Percentiles rank a stretch among this genome's conserved stretches.
Conservation (phyloP, 805 yeast genomes). For the Lipomyces orientalis region DNA sequence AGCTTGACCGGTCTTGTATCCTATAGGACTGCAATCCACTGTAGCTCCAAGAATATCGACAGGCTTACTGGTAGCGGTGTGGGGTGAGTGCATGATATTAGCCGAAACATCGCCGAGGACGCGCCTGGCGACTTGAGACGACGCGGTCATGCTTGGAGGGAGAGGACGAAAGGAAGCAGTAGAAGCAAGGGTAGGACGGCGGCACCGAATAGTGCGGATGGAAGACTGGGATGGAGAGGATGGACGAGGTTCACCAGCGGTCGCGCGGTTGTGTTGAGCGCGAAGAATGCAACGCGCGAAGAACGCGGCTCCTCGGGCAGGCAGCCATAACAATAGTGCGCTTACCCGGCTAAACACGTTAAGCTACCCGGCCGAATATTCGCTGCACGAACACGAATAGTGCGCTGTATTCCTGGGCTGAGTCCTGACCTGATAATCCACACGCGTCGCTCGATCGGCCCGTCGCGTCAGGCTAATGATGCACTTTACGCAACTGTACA, state of each 20-base stretch:
- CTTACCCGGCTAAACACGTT: no score
- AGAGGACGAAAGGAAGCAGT: neutral
- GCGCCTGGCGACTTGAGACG: slow-evolving; percentile 18
- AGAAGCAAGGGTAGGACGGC: neutral
- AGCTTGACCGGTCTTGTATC: neutral
- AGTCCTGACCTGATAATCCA: no score
- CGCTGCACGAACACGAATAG: no score
- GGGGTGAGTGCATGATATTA: slow-evolving; percentile 13
- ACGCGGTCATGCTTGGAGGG: neutral
- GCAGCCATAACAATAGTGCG: no score
- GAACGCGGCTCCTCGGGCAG: no score
- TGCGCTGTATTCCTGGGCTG: no score
- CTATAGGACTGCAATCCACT: neutral
- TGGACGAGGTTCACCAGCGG: no score
- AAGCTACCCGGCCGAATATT: no score
- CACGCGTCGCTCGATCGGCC: no score
- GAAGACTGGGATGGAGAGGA: neutral
- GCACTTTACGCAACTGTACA: no score
- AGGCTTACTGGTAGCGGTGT: neutral
- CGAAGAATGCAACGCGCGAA: neutral
- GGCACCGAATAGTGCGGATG: neutral
- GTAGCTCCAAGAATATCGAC: neutral
- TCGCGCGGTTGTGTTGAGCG: no score
- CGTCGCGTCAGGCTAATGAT: no score
- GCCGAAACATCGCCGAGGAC: slow-evolving; percentile 28